Percentiles rank a stretch among this genome's conserved stretches.
Evolutionary conservation across 371 early-diverging fungal genomes (phyloP).

Genomic region (Antonospora locustae): DNA sequence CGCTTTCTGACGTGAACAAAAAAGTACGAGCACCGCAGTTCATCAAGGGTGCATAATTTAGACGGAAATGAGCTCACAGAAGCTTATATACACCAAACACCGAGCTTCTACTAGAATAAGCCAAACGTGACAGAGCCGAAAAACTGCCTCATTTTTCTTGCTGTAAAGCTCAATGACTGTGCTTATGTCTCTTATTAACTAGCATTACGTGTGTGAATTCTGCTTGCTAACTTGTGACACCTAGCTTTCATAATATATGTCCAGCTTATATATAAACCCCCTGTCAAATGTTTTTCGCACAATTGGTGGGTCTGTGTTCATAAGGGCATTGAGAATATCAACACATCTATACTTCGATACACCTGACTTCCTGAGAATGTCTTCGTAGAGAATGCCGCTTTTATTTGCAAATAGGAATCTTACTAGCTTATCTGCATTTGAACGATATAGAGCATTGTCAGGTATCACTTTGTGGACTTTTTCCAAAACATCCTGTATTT

Average conservation of each 20-base stretch:
- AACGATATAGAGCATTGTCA: neutral
- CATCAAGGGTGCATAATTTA: too few species aligned
- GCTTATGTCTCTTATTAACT: too few species aligned
- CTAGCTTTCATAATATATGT: neutral
- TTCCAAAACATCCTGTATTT: constrained; percentile 4
- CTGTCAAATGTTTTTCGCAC: constrained; percentile 17
- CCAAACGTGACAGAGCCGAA: too few species aligned
- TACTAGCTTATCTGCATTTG: constrained; percentile 17
- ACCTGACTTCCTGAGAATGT: constrained; percentile 15
- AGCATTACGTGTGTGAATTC: too few species aligned
- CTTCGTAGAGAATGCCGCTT: constrained; percentile 14
- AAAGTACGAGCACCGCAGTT: constrained; percentile 58
- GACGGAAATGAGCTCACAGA: too few species aligned
- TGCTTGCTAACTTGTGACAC: too few species aligned
- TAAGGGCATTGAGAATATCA: constrained; percentile 24
- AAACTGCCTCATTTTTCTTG: too few species aligned
- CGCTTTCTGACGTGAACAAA: constrained; percentile 94
- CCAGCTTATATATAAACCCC: constrained; percentile 20
- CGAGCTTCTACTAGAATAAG: too few species aligned
- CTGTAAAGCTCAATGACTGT: too few species aligned
- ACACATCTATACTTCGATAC: constrained; percentile 32
- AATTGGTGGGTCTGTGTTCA: constrained; percentile 17
- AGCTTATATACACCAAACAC: too few species aligned
- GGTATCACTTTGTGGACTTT: neutral
- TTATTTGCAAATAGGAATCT: constrained; percentile 11